A percentile compares a stretch with the other conserved stretches of the same genome.
Conservation (phyloP, 441 rosid species). For the Erodium trifolium region DNA sequence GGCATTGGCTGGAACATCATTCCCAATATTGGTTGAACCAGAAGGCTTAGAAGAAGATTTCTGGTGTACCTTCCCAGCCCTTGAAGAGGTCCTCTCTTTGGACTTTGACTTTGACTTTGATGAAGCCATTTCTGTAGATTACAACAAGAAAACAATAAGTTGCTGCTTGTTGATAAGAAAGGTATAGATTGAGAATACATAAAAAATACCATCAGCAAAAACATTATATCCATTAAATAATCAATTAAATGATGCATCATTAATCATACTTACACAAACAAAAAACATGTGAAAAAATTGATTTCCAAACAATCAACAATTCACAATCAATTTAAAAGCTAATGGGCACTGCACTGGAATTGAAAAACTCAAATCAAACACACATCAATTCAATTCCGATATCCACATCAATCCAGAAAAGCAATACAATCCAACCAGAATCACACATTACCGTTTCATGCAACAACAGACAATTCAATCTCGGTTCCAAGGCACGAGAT, state of each 20-base stretch:
- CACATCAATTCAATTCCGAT: background rate
- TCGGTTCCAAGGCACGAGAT: background rate
- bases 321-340: background rate
- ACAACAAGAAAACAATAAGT: background rate
- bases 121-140: background rate
- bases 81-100: background rate
- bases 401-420: background rate
- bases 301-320: background rate
- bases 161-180: background rate
- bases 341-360: background rate
- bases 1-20: background rate
- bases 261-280: background rate
- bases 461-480: background rate
- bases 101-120: slow-evolving; percentile 2
- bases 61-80: background rate
- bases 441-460: background rate
- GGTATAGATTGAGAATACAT: background rate
- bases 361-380: background rate
- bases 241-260: background rate
- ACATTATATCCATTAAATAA: too few species aligned
- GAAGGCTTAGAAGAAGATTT: slow-evolving; percentile 6
- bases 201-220: background rate
- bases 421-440: background rate
- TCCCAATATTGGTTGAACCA: background rate
- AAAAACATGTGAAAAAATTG: background rate